These are phyloP conservation scores for Sequoia sempervirens DNA, from an alignment of 75 land plant genomes.

Conservation along the genomic window DNA sequence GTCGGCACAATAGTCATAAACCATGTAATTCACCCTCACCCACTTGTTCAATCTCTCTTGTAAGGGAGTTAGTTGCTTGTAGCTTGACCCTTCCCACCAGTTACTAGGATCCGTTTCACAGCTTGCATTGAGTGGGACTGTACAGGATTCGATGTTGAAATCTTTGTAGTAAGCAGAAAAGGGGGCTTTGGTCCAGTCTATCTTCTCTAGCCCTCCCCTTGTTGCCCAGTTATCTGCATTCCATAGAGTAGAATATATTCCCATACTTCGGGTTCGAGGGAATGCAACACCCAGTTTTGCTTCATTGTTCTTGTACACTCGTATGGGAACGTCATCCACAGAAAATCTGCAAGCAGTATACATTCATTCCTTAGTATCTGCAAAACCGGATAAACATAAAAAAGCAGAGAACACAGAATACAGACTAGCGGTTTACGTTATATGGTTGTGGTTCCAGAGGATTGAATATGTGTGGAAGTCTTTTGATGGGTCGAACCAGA, in stretches of 20 bases:
- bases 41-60: constrained; percentile 27
- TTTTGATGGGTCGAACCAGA: constrained; percentile 59
- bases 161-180: constrained; percentile 66
- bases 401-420: too few relatives aligned
- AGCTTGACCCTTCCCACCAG: constrained; percentile 38
- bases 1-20: constrained; percentile 73
- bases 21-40: constrained; percentile 61
- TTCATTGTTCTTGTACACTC: constrained; percentile 71
- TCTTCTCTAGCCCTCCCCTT: constrained; percentile 71
- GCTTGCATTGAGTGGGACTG: constrained; percentile 22
- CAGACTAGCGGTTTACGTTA: constrained; percentile 23
- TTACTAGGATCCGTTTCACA: constrained; percentile 20
- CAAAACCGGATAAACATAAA: too few relatives aligned
- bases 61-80: constrained; percentile 23
- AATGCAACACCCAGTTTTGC: constrained; percentile 35
- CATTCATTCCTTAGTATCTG: too few relatives aligned
- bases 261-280: constrained; percentile 62
- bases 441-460: constrained; percentile 36
- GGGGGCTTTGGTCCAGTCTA: constrained; percentile 66
- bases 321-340: constrained; percentile 68
- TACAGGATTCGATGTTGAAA: constrained; percentile 67
- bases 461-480: constrained; percentile 52
- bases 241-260: constrained; percentile 73
- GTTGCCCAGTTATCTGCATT: constrained; percentile 88
- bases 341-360: constrained; percentile 43